A percentile compares a stretch with the other conserved stretches of the same genome.
These are phyloP conservation scores for Aspergillus kassunensis DNA, from an alignment of 495 filamentous ascomycete species.

Conservation along the genomic window DNA sequence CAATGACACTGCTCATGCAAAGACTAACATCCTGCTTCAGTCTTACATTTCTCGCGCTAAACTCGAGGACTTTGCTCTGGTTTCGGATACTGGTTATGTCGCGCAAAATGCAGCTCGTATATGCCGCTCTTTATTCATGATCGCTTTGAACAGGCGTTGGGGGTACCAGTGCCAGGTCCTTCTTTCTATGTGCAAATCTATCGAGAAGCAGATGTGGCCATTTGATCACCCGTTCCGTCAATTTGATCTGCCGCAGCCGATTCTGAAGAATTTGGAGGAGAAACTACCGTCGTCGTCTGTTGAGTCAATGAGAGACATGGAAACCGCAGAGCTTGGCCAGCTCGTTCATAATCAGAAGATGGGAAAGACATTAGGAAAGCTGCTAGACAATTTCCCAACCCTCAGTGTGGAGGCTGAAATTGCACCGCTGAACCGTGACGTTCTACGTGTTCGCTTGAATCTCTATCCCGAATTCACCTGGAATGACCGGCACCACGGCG, in stretches of 20 bases:
- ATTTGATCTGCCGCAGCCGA: conserved; percentile 82
- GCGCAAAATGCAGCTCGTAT: conserved; percentile 94
- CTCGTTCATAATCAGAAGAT: conserved; percentile 87
- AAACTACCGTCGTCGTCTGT: conserved; percentile 68
- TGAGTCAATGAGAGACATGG: conserved; percentile 86
- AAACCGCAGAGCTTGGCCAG: conserved; percentile 80
- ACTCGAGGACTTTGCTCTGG: conserved; percentile 87
- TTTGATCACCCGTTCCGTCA: conserved; percentile 94
- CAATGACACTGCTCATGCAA: conserved; percentile 74
- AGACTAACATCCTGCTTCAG: conserved; percentile 94
- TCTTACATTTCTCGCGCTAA: conserved; percentile 87
- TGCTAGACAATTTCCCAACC: conserved; percentile 89
- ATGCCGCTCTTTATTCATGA: conserved; percentile 93
- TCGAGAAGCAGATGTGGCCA: conserved; percentile 92
- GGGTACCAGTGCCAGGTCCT: conserved; percentile 90
- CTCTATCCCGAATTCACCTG: conserved; percentile 88
- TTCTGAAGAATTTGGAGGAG: conserved; percentile 77
- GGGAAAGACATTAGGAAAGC: conserved; percentile 72
- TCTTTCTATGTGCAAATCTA: conserved; percentile 86
- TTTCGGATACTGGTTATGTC: conserved; percentile 90
- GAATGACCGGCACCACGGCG: conserved; percentile 94
- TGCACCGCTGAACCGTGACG: conserved; percentile 90
- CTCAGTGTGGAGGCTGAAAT: conserved; percentile 89
- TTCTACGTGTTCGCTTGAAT: conserved; percentile 79
- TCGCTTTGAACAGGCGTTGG: conserved; percentile 90